Conservation (phyloP, 176 grass and related monocot species). For the Poa pratensis region DNA sequence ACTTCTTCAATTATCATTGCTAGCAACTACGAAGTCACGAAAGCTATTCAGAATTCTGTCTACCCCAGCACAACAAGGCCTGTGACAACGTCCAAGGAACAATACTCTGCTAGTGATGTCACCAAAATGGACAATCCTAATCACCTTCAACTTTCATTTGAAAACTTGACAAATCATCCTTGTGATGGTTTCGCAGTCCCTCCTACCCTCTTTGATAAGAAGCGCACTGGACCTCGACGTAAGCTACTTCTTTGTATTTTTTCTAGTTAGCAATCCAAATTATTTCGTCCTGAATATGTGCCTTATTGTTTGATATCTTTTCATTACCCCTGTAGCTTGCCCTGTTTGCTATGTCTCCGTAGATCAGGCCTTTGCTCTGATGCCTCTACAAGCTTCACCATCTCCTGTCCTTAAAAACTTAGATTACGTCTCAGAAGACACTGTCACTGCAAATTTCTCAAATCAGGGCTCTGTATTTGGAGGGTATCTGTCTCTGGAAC, state of each 20-base stretch:
- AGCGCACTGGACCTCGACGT: conserved; percentile 91
- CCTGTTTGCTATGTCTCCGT: conserved; percentile 86
- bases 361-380: conserved; percentile 75
- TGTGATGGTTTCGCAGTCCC: conserved; percentile 78
- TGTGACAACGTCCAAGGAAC: conserved; percentile 44
- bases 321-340: conserved; percentile 63
- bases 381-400: conserved; percentile 61
- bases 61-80: conserved; percentile 44
- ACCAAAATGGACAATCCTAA: conserved; percentile 46
- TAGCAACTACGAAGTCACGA: conserved; percentile 55
- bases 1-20: conserved; percentile 64
- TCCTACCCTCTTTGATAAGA: conserved; percentile 78
- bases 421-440: conserved; percentile 75
- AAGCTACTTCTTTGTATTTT: conserved; percentile 48
- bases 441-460: conserved; percentile 53
- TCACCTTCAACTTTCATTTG: conserved; percentile 49
- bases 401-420: conserved; percentile 74
- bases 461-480: conserved; percentile 78
- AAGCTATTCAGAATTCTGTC: conserved; percentile 54
- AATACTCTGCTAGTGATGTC: conserved; percentile 36
- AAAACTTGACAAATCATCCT: conserved; percentile 67
- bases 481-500: conserved; percentile 76
- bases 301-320: conserved; percentile 24
- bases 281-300: not conserved
- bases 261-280: not conserved